Conservation (phyloP, 805 yeast species). For the Spathaspora gorwiae region DNA sequence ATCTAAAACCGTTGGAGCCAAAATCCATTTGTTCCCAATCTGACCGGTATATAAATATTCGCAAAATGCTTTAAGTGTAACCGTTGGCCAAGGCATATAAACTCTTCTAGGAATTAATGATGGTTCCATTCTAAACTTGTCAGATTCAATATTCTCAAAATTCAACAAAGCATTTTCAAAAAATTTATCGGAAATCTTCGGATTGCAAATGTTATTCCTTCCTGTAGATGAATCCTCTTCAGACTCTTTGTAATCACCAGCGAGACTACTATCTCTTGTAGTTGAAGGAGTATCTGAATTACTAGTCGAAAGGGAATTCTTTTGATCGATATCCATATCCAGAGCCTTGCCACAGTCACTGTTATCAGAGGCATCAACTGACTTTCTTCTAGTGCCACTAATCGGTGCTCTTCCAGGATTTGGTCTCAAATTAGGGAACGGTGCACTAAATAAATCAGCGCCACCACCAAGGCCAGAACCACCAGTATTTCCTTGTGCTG, state of each 20-base stretch:
- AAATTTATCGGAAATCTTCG: neutral
- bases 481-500: slow-evolving; percentile 22
- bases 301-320: slow-evolving; percentile 3
- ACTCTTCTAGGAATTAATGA: slow-evolving; percentile 62
- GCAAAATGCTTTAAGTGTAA: slow-evolving; percentile 58
- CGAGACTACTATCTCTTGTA: slow-evolving; percentile 1
- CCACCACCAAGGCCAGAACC: slow-evolving; percentile 1
- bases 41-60: slow-evolving; percentile 79
- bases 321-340: neutral
- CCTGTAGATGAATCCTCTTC: slow-evolving; percentile 2
- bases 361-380: neutral
- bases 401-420: neutral
- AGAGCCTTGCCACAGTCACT: neutral
- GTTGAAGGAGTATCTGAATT: slow-evolving; percentile 2
- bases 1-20: slow-evolving; percentile 65
- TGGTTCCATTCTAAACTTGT: slow-evolving; percentile 47
- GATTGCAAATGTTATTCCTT: neutral
- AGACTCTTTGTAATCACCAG: slow-evolving; percentile 1
- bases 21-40: slow-evolving; percentile 69
- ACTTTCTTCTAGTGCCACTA: neutral
- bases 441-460: slow-evolving; percentile 13
- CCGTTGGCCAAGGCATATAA: slow-evolving; percentile 62
- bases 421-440: slow-evolving; percentile 18
- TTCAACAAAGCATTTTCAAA: slow-evolving; percentile 24
- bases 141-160: slow-evolving; percentile 28